Conservation (phyloP, 75 land plant genomes). For the Chamaecyparis obtusa region DNA sequence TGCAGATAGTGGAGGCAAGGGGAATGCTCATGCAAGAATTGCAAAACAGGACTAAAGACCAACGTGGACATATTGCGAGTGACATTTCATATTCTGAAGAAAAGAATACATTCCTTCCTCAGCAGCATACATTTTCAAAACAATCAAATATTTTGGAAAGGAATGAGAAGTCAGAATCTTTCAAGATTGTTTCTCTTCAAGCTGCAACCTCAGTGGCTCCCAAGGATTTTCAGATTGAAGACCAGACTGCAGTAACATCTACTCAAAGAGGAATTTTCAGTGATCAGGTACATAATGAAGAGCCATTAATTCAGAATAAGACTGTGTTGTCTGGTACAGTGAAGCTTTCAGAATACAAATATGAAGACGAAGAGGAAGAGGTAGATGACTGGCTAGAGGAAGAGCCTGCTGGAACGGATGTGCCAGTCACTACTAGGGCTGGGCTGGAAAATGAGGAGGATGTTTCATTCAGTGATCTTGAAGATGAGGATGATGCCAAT, state of each 20-base stretch:
- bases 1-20: constrained; percentile 81
- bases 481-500: constrained; percentile 66
- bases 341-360: constrained; percentile 12
- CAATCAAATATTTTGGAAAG: background rate
- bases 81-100: constrained; percentile 3
- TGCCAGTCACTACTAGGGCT: constrained; percentile 10
- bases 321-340: constrained; percentile 9
- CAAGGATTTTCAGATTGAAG: constrained; percentile 7
- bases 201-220: constrained; percentile 11
- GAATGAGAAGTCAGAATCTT: constrained; percentile 1
- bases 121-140: background rate
- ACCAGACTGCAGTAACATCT: background rate
- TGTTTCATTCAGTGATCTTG: constrained; percentile 97
- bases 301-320: constrained; percentile 6
- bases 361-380: constrained; percentile 55
- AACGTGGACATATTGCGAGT: constrained; percentile 18
- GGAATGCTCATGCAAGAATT: constrained; percentile 58
- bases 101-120: background rate
- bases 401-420: constrained; percentile 26
- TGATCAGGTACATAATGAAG: constrained; percentile 8
- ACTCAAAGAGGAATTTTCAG: background rate
- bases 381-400: constrained; percentile 74
- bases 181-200: constrained; percentile 13
- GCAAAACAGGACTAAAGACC: constrained; percentile 45
- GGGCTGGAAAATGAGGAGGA: constrained; percentile 72